phyloP scores from a whole-genome alignment of 1,284 basidiomycete species.

The Apiotrichum montevideense region DNA sequence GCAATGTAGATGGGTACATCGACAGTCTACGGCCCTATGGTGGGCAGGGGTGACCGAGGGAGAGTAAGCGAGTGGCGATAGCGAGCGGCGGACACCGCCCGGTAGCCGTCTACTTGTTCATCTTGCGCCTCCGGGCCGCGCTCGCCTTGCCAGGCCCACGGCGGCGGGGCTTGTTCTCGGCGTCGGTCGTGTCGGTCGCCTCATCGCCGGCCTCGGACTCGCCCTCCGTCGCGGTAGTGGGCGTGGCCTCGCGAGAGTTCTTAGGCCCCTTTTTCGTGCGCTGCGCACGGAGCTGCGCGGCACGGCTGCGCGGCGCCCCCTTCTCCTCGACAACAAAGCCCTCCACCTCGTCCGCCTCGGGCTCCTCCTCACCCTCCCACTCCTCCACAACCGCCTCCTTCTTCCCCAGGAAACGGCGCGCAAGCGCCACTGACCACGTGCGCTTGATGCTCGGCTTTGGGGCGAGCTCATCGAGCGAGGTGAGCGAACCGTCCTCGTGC shows the following conservation, averaged over 20 bases:
- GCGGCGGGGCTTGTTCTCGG: slow-evolving; percentile 4
- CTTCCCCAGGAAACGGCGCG: slow-evolving; percentile 13
- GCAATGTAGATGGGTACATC: too few relatives aligned
- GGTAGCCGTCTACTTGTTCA: slow-evolving; percentile 28
- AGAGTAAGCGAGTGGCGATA: too few relatives aligned
- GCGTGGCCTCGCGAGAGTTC: not conserved
- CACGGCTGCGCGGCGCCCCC: slow-evolving; percentile 4
- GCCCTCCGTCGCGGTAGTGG: not conserved
- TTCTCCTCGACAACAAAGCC: not conserved
- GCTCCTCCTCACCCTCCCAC: slow-evolving; percentile 9
- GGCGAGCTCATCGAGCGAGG: slow-evolving; percentile 36
- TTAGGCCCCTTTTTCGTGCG: slow-evolving; percentile 4
- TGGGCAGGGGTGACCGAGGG: too few relatives aligned
- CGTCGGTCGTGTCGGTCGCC: not conserved
- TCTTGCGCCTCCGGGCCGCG: slow-evolving; percentile 38
- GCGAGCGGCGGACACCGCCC: too few relatives aligned
- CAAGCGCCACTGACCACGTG: slow-evolving; percentile 40
- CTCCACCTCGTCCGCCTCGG: not conserved
- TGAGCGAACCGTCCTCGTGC: slow-evolving; percentile 36
- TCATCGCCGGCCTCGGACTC: not conserved
- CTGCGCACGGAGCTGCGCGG: slow-evolving; percentile 18
- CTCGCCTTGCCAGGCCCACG: slow-evolving; percentile 34
- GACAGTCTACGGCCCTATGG: too few relatives aligned
- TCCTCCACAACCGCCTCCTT: slow-evolving; percentile 10
- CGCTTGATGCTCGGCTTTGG: slow-evolving; percentile 25